phyloP scores from a whole-genome alignment of 2,329 filamentous ascomycete species.

The Stagonosporopsis cucurbitacearum region DNA sequence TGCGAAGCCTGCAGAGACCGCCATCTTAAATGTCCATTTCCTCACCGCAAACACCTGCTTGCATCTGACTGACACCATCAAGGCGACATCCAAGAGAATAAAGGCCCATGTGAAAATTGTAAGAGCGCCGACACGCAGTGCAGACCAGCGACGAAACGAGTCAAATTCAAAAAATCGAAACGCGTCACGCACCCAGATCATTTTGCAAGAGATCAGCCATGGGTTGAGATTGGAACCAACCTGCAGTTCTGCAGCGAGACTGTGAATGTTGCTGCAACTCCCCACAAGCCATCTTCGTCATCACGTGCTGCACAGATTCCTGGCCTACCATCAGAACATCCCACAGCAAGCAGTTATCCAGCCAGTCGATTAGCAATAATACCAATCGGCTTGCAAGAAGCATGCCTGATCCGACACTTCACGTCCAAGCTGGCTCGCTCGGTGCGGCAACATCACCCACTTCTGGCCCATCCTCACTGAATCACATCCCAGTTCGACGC shows the following conservation, averaged over 20 bases:
- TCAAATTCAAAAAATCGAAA: not conserved
- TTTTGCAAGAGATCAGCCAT: not conserved
- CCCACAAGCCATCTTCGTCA: not conserved
- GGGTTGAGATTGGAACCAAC: not conserved
- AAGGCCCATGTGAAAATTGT: not conserved
- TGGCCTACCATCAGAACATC: not conserved
- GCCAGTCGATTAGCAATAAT: not conserved
- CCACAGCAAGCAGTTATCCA: too few species aligned
- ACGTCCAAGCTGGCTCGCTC: not conserved
- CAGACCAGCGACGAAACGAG: not conserved
- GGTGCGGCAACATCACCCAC: not conserved
- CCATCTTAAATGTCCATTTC: not conserved
- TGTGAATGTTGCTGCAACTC: not conserved
- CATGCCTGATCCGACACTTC: conserved; percentile 1
- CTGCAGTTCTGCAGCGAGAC: not conserved
- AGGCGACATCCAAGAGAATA: not conserved
- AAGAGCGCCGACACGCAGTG: not conserved
- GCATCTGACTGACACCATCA: not conserved
- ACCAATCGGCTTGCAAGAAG: conserved; percentile 1
- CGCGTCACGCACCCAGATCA: not conserved
- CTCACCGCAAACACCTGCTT: not conserved
- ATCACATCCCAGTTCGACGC: not conserved
- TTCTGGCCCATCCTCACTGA: not conserved
- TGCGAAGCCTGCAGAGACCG: not conserved
- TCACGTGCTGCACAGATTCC: not conserved